Conservation (phyloP, 768 basidiomycete genomes). For the Cyclocybe cylindracea region DNA sequence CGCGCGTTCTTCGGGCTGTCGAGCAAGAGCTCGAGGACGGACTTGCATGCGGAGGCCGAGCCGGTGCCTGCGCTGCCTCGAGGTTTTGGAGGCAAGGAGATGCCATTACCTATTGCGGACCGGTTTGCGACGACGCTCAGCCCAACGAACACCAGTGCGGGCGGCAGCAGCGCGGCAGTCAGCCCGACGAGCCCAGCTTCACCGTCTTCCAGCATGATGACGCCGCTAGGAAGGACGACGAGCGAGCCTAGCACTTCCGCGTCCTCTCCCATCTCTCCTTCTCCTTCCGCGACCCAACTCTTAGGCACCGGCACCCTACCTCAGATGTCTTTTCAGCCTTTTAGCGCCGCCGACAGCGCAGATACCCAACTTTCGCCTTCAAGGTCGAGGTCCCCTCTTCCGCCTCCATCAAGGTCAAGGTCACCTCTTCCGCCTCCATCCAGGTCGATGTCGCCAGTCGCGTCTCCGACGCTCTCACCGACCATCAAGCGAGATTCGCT, state of each 20-base stretch:
- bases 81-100: slow-evolving; percentile 20
- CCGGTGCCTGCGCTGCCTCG: slow-evolving; percentile 18
- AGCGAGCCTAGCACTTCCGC: too few relatives aligned
- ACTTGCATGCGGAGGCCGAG: slow-evolving; percentile 27
- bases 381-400: slow-evolving; percentile 14
- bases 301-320: too few relatives aligned
- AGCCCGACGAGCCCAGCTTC: neutral
- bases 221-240: too few relatives aligned
- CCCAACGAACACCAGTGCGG: neutral
- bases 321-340: neutral
- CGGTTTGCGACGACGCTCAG: slow-evolving; percentile 41
- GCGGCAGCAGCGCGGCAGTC: slow-evolving; percentile 6
- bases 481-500: neutral
- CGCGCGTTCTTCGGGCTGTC: slow-evolving; percentile 44
- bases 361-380: slow-evolving; percentile 1
- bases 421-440: slow-evolving; percentile 20
- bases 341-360: neutral
- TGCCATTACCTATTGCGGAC: slow-evolving; percentile 47
- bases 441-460: slow-evolving; percentile 22
- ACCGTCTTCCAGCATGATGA: too few relatives aligned
- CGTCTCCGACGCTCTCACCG: slow-evolving; percentile 7
- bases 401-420: slow-evolving; percentile 20
- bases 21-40: slow-evolving; percentile 37
- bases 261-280: too few relatives aligned
- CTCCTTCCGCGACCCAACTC: too few relatives aligned